A percentile compares a stretch with the other conserved stretches of the same genome.
These are phyloP conservation scores for Prunus fruticosa DNA, from an alignment of 306 rosid species.

Conservation along the genomic window DNA sequence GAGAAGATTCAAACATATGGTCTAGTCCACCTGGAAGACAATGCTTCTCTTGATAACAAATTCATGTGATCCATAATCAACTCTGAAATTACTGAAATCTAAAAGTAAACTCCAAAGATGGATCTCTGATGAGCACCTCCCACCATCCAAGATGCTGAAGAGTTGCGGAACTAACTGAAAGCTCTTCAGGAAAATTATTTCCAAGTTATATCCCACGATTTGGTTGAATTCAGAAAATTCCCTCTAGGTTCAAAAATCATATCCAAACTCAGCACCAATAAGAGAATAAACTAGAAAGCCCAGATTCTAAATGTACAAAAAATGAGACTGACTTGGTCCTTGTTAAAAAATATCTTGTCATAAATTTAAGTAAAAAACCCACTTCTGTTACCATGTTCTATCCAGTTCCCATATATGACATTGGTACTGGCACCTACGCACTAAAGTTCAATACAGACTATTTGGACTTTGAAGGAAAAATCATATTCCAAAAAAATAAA, in stretches of 20 bases:
- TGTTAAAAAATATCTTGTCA: neutral
- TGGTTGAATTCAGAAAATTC: neutral
- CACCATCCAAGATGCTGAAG: too few species aligned
- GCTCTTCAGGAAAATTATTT: too few species aligned
- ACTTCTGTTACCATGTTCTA: neutral
- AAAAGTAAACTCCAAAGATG: too few species aligned
- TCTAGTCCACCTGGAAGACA: too few species aligned
- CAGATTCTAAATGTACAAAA: neutral
- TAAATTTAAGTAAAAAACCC: neutral
- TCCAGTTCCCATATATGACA: neutral
- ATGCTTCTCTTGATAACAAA: too few species aligned
- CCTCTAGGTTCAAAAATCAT: neutral
- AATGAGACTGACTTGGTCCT: neutral
- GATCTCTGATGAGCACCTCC: too few species aligned
- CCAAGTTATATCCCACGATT: neutral
- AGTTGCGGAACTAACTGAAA: too few species aligned
- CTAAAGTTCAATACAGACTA: neutral
- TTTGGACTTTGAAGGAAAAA: neutral
- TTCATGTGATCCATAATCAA: too few species aligned
- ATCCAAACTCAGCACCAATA: neutral
- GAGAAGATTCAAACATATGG: neutral
- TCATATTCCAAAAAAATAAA: neutral
- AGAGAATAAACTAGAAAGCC: neutral
- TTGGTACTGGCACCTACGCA: neutral
- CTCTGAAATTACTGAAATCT: too few species aligned